Percentiles rank a stretch among this genome's conserved stretches.
Evolutionary conservation across 2,329 filamentous ascomycete genomes (phyloP).

Genomic region (Macroventuria anomochaeta): DNA sequence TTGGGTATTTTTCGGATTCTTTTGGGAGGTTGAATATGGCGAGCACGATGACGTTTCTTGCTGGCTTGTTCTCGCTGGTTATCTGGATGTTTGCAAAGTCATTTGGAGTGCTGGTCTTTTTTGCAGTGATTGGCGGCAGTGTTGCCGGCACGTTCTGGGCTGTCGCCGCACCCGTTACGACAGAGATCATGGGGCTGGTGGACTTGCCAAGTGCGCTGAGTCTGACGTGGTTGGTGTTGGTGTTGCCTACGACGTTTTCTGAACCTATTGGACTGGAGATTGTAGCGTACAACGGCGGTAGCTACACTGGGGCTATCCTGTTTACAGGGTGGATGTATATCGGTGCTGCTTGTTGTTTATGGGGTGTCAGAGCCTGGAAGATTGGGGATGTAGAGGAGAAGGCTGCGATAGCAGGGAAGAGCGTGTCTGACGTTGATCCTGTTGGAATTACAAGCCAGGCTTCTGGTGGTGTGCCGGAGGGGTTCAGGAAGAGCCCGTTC

Average conservation of each 20-base stretch:
- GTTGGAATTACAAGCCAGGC: slow-evolving; percentile 12
- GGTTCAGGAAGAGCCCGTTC: slow-evolving; percentile 34
- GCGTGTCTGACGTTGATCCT: slow-evolving; percentile 30
- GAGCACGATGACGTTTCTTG: slow-evolving; percentile 66
- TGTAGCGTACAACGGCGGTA: slow-evolving; percentile 55
- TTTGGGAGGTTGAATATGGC: slow-evolving; percentile 78
- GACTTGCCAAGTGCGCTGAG: slow-evolving; percentile 73
- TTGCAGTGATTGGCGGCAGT: slow-evolving; percentile 68
- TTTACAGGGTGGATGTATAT: slow-evolving; percentile 69
- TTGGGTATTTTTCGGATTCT: slow-evolving; percentile 74
- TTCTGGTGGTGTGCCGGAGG: slow-evolving; percentile 3
- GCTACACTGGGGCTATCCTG: slow-evolving; percentile 65
- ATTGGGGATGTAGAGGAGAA: slow-evolving; percentile 59
- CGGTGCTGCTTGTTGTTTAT: slow-evolving; percentile 60
- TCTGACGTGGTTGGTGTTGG: slow-evolving; percentile 74
- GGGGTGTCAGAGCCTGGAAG: slow-evolving; percentile 67
- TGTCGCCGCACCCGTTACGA: slow-evolving; percentile 70
- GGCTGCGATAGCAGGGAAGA: slow-evolving; percentile 42
- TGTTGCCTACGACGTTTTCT: slow-evolving; percentile 71
- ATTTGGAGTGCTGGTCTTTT: slow-evolving; percentile 74
- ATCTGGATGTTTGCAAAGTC: slow-evolving; percentile 76
- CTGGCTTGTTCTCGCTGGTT: slow-evolving; percentile 69
- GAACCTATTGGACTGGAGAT: slow-evolving; percentile 64
- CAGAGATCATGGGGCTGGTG: slow-evolving; percentile 75
- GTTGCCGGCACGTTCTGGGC: slow-evolving; percentile 74